Evolutionary conservation across 2,329 filamentous ascomycete species (phyloP), one percentile per base, ranked within the genome.

Genomic region (Sordariomycetes sp.): DNA sequence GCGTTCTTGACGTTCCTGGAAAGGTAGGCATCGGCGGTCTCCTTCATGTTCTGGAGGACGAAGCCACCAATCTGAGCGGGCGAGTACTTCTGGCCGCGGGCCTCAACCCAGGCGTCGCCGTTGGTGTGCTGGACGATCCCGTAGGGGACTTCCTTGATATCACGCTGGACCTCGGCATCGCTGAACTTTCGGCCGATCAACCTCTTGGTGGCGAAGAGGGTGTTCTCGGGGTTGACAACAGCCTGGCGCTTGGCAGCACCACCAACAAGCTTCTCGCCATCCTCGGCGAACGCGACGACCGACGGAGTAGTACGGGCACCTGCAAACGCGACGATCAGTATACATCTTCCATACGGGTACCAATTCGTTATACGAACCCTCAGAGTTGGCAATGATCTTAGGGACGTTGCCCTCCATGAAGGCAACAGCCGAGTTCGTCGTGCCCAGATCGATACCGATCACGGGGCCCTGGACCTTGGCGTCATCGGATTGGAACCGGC

Each of bases 51-150:
- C 75, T 91, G 87, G 68, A 97, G 84, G 65, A 97, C 82, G 75
- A 97, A 96, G 70, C 92, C 93, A 83, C 93, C 93, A 64, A 97
- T 90, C 76, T 97, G 93, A n/a, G 92, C 96, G 59, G 93, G 93
- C 64, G 92, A 97, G 82, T 97, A 97, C 76, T 92, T 96, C 77
- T 97, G 86, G 71, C 87, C 91, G 66, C 91, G 90, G 67, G 92
- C 89, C 75, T 92, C 85, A 63, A 97, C 88, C 93, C 93, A 97
- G 62, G 93, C 93, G 71, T 97, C 93, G 67, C 93, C 93, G 73
- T 97, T 97, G 78, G 79, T 85, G 85, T 97, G 93, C 79, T 96
- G 91, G 60, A 96, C 87, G 66, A 97, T 97, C 85, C 96, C 97
- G 85, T 96, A 97, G 61, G 93, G 93, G 14, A 97, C 92, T 77